Base-by-base conservation (phyloP, 345 rosid genomes). In the Lumnitzera littorea region DNA sequence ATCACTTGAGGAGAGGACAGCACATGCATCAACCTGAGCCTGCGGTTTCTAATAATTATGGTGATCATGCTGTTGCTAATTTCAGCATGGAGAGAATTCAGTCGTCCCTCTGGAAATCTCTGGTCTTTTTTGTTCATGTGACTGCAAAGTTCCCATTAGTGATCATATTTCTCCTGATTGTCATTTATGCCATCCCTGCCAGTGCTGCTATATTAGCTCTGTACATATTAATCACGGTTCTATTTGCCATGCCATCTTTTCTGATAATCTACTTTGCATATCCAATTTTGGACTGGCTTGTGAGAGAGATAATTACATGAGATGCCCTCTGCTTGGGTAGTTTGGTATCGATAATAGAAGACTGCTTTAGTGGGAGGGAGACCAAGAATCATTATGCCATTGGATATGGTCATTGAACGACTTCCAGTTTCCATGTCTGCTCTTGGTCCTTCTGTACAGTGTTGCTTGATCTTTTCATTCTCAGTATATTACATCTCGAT, bases 71-170 rank as follows among this genome's bases (percentile, higher is more conserved):
- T 36, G 51, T 67, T 29, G 58, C 67, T 58, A 57, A 64, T 69
- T 69, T 82, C 46, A 71, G 67, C 68, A 66, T 64, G 48, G 83
- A 75, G 59, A 68, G 80, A 53, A 54, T 85, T 58, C 78, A 78
- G 50, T 63, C 78, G 50, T 82, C 89, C 53, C 69, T 92, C 15
- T 73, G 74, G 66, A 85, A 82, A 76, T 85, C 85, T 52, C 69
- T 89, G 67, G 74, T 73, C 36, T 81, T 92, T 82, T 85, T 92
- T 71, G 80, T 84, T 48, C 91, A 85, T 24, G 36, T 92, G 77
- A 81, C 96, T 9, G 87, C 96, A 20, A 92, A 92, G 79, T 82
- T 92, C 77, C 98, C 98, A 0, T 72, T 92, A 70, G 85, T 92
- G n/a, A 72, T 87, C 74, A 70, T 89, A 69, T 87, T 89, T 67